Percentiles rank a stretch among this genome's conserved stretches.
Conservation (phyloP, 345 rosid species). For the Salix exigua region DNA sequence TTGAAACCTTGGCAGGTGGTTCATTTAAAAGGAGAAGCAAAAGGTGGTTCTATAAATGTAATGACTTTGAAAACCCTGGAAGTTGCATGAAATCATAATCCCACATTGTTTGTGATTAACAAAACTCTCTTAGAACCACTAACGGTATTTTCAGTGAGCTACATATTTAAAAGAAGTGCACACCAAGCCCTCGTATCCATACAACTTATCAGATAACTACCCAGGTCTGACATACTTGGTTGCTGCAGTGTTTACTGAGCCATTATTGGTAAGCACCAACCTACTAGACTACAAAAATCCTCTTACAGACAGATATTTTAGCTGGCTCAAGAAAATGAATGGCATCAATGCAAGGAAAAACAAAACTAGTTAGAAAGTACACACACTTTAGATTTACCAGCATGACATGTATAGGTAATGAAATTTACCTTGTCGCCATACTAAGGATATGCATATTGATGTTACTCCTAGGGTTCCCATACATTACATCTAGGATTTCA, state of each 20-base stretch:
- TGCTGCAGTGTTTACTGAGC: not conserved
- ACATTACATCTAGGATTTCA: slow-evolving; percentile 69
- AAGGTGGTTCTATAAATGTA: not conserved
- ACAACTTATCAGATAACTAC: too few relatives aligned
- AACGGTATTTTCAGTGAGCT: not conserved
- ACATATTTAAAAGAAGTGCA: not conserved
- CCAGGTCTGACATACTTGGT: not conserved
- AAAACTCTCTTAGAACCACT: not conserved
- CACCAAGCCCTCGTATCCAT: not conserved
- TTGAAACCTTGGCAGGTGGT: not conserved
- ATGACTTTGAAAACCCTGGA: not conserved
- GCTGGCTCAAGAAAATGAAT: not conserved
- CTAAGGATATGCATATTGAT: slow-evolving; percentile 65
- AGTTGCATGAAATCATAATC: not conserved
- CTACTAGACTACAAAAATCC: not conserved
- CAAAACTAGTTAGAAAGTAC: not conserved
- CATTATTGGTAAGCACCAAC: not conserved
- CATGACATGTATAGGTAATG: slow-evolving; percentile 2
- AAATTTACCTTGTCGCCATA: slow-evolving; percentile 63
- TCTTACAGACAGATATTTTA: too few relatives aligned
- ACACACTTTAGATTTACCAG: not conserved
- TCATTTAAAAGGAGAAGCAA: not conserved
- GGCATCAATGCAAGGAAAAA: not conserved
- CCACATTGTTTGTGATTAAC: not conserved
- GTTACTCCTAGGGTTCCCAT: slow-evolving; percentile 54